A percentile compares a stretch with the other conserved stretches of the same genome.
Evolutionary conservation across 1,284 basidiomycete genomes (phyloP).

Genomic region (Naganishia sp.): DNA sequence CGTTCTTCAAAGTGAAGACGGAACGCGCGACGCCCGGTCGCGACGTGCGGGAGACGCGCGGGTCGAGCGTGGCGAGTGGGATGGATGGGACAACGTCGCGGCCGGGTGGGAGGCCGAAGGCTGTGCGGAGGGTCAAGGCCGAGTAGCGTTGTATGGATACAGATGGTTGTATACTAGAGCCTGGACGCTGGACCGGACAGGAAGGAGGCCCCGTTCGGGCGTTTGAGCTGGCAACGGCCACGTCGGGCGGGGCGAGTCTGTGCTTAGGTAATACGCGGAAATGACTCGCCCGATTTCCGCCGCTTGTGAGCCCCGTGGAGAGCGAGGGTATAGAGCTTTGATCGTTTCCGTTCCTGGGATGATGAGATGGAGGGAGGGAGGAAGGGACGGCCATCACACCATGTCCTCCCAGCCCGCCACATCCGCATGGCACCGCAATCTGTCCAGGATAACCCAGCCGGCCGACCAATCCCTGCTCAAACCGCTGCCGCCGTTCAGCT

Average conservation of each 20-base stretch:
- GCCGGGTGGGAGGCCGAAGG: constrained; percentile 9
- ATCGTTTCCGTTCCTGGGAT: not conserved
- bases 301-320: constrained; percentile 15
- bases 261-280: constrained; percentile 7
- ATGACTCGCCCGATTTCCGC: constrained; percentile 9
- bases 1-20: constrained; percentile 16
- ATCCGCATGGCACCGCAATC: constrained; percentile 26
- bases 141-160: constrained; percentile 5
- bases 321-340: not conserved
- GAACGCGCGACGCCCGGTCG: constrained; percentile 6
- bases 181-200: not conserved
- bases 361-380: no score
- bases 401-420: constrained; percentile 11
- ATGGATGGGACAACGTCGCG: not conserved
- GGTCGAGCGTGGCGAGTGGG: constrained; percentile 10
- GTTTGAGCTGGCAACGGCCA: no score
- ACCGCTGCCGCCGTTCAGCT: constrained; percentile 26
- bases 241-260: not conserved
- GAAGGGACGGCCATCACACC: not conserved
- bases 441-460: constrained; percentile 1
- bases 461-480: constrained; percentile 17
- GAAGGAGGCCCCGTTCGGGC: not conserved
- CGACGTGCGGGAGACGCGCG: not conserved
- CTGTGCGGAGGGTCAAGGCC: constrained; percentile 10
- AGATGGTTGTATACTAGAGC: not conserved